These are phyloP conservation scores for Chromera velia DNA, from an alignment of 73 alveolate species.

Conservation along the genomic window DNA sequence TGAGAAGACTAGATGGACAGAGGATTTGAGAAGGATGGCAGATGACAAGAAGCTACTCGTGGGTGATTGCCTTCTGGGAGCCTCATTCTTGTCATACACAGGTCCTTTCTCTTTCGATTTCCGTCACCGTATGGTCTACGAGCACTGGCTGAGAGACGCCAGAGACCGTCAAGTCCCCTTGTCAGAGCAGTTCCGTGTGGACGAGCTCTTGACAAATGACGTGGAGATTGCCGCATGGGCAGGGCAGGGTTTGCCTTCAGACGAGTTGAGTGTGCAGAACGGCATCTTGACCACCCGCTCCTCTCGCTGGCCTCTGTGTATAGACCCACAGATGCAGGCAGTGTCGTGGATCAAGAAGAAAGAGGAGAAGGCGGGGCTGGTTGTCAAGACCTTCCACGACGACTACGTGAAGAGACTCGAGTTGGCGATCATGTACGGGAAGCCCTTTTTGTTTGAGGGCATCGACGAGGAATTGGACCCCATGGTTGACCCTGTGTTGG, in stretches of 20 bases:
- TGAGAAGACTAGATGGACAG: constrained; percentile 86
- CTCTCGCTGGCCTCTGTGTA: constrained; percentile 93
- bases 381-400: constrained; percentile 81
- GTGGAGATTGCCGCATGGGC: constrained; percentile 94
- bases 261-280: constrained; percentile 88
- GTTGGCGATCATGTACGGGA: constrained; percentile 62
- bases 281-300: constrained; percentile 94
- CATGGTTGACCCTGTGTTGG: constrained; percentile 95
- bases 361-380: constrained; percentile 71
- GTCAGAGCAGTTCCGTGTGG: constrained; percentile 83
- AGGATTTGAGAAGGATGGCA: constrained; percentile 72
- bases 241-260: constrained; percentile 96
- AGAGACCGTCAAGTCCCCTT: constrained; percentile 73
- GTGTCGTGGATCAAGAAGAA: constrained; percentile 78
- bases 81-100: constrained; percentile 74
- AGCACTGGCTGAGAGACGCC: constrained; percentile 83
- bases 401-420: constrained; percentile 88
- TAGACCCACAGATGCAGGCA: constrained; percentile 97
- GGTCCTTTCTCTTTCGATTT: constrained; percentile 78
- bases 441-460: constrained; percentile 55
- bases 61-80: constrained; percentile 93
- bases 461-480: constrained; percentile 83
- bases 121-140: constrained; percentile 88
- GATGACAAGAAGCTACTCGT: constrained; percentile 75
- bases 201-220: constrained; percentile 87